phyloP scores from a whole-genome alignment of 352 stramenopile species.

The Thalassiosira sp. region DNA sequence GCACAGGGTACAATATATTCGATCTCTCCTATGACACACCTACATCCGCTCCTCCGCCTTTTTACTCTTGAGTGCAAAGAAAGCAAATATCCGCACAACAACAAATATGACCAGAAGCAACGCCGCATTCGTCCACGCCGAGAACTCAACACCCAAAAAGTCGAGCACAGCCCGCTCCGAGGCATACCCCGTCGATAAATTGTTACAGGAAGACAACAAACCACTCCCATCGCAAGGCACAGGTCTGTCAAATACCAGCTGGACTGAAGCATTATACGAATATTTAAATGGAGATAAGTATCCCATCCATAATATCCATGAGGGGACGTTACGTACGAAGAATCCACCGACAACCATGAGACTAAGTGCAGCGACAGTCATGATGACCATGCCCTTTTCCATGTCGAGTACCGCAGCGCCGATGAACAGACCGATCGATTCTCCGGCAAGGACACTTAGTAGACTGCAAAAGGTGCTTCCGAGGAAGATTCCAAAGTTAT shows the following conservation, averaged over 20 bases:
- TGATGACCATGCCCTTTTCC: conserved; percentile 53
- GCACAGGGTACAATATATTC: too few relatives aligned
- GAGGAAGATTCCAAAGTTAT: conserved; percentile 63
- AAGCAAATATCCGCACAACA: conserved; percentile 56
- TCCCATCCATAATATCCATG: conserved; percentile 62
- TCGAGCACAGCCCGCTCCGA: conserved; percentile 49
- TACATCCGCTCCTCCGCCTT: conserved; percentile 48
- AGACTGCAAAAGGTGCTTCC: conserved; percentile 56
- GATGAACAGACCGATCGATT: conserved; percentile 70
- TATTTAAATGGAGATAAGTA: conserved; percentile 78
- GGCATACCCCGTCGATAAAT: conserved; percentile 8
- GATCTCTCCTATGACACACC: too few relatives aligned
- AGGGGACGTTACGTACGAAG: conserved; percentile 63
- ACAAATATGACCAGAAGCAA: conserved; percentile 63
- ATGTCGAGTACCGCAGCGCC: conserved; percentile 71
- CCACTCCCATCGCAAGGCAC: conserved; percentile 71
- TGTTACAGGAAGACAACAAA: conserved; percentile 44
- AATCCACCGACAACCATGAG: conserved; percentile 72
- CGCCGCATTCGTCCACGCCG: conserved; percentile 58
- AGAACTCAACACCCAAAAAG: conserved; percentile 59
- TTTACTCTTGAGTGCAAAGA: conserved; percentile 51
- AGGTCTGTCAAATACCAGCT: conserved; percentile 62
- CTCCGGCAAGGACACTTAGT: conserved; percentile 67
- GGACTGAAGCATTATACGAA: conserved; percentile 61
- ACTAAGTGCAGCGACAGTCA: conserved; percentile 60